These are phyloP conservation scores for Fusarium xylarioides DNA, from an alignment of 2,329 filamentous ascomycete species.

Conservation along the genomic window DNA sequence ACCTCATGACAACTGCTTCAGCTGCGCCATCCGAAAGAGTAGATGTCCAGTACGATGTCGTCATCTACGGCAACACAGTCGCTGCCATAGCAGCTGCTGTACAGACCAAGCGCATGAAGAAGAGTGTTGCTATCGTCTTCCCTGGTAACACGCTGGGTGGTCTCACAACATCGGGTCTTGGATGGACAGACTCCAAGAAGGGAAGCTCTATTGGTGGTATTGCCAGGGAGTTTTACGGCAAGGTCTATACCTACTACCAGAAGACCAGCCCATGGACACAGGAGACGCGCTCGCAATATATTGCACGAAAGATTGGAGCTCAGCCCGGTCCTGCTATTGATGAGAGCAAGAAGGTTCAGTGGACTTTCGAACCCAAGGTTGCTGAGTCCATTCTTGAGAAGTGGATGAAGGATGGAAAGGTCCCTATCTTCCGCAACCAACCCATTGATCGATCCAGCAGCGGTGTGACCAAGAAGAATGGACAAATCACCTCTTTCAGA, in stretches of 20 bases:
- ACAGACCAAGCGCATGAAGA: slow-evolving; percentile 31
- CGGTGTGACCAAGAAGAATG: slow-evolving; percentile 23
- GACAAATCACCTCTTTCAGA: slow-evolving; percentile 25
- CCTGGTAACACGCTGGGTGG: slow-evolving; percentile 30
- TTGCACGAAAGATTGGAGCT: slow-evolving; percentile 22
- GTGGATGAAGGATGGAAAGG: slow-evolving; percentile 33
- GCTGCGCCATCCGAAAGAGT: slow-evolving; percentile 18
- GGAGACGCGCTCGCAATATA: slow-evolving; percentile 22
- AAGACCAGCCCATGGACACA: slow-evolving; percentile 14
- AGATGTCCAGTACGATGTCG: slow-evolving; percentile 25
- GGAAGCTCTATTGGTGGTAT: slow-evolving; percentile 34
- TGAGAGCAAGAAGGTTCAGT: slow-evolving; percentile 26
- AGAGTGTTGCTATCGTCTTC: slow-evolving; percentile 30
- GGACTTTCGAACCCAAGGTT: slow-evolving; percentile 36
- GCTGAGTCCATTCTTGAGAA: slow-evolving; percentile 28
- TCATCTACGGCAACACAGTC: slow-evolving; percentile 39
- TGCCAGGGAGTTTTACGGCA: slow-evolving; percentile 32
- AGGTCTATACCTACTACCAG: slow-evolving; percentile 25
- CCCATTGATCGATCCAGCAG: slow-evolving; percentile 17
- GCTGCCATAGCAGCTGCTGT: slow-evolving; percentile 33
- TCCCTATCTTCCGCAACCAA: slow-evolving; percentile 27
- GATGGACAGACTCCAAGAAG: slow-evolving; percentile 36
- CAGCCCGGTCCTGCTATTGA: slow-evolving; percentile 36
- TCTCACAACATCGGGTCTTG: slow-evolving; percentile 30
- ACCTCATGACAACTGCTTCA: slow-evolving; percentile 17